phyloP scores from a whole-genome alignment of 495 filamentous ascomycete genomes.

The Aspergillus diversus region DNA sequence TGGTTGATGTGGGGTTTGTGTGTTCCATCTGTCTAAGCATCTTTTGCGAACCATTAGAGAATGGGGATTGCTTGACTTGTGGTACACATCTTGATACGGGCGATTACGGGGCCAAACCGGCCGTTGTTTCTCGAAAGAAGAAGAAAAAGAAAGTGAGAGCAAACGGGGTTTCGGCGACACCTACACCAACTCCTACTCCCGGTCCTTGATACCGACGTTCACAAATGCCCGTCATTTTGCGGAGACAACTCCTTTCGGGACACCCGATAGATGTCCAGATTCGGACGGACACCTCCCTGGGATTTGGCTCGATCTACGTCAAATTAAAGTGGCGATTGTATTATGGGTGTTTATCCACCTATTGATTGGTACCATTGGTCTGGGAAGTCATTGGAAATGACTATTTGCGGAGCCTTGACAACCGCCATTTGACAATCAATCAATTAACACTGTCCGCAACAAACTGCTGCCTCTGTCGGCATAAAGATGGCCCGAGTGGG shows the following conservation, averaged over 20 bases:
- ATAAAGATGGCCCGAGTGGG: too few species aligned
- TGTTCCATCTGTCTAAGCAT: constrained; percentile 95
- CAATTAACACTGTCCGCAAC: too few species aligned
- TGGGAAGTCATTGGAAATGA: too few species aligned
- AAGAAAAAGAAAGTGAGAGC: constrained; percentile 66
- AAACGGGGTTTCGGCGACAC: constrained; percentile 46
- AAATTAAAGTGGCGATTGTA: too few species aligned
- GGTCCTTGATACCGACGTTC: constrained; percentile 33
- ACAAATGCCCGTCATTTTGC: not conserved
- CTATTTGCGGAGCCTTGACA: too few species aligned
- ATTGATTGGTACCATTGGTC: not conserved
- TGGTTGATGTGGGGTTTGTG: constrained; percentile 91
- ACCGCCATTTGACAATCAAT: too few species aligned
- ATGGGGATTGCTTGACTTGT: constrained; percentile 85
- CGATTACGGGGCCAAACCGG: constrained; percentile 73
- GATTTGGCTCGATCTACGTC: too few species aligned
- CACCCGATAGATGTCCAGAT: not conserved
- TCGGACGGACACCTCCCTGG: too few species aligned
- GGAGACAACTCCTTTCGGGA: not conserved
- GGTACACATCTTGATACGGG: constrained; percentile 78
- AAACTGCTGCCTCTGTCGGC: too few species aligned
- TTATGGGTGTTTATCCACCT: not conserved
- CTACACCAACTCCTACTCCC: constrained; percentile 49
- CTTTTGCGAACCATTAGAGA: constrained; percentile 67
- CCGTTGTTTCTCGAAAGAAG: constrained; percentile 70